phyloP scores from a whole-genome alignment of 2,329 filamentous ascomycete species.

The Clonostachys rosea region DNA sequence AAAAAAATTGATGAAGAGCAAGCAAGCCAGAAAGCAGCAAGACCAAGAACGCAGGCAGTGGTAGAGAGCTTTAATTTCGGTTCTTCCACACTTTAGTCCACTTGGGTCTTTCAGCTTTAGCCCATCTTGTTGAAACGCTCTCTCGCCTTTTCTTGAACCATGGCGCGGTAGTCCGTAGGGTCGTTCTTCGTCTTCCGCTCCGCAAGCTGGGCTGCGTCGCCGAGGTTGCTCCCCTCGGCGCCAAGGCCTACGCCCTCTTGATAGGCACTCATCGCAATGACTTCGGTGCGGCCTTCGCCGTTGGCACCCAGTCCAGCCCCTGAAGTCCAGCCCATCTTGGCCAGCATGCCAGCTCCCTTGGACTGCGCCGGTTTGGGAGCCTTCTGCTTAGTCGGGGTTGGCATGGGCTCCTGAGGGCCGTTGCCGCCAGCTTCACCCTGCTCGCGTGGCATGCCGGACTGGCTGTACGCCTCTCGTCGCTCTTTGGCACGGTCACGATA shows the following conservation, averaged over 20 bases:
- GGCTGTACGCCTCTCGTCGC: slow-evolving; percentile 57
- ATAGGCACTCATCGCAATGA: slow-evolving; percentile 61
- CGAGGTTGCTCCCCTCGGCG: slow-evolving; percentile 63
- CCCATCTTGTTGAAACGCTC: slow-evolving; percentile 58
- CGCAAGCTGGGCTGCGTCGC: slow-evolving; percentile 62
- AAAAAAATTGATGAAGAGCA: too few species aligned
- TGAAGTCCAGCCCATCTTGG: slow-evolving; percentile 69
- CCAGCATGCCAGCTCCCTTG: slow-evolving; percentile 63
- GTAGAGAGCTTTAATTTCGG: too few species aligned
- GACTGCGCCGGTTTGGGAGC: slow-evolving; percentile 33
- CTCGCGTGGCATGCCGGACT: slow-evolving; percentile 30
- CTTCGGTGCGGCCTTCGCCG: slow-evolving; percentile 58
- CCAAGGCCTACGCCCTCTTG: slow-evolving; percentile 65
- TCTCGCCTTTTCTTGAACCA: slow-evolving; percentile 61
- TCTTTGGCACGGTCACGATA: slow-evolving; percentile 68
- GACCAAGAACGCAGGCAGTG: too few species aligned
- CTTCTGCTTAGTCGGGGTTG: slow-evolving; percentile 11
- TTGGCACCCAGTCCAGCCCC: slow-evolving; percentile 62
- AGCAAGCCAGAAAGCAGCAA: too few species aligned
- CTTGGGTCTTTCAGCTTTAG: neutral
- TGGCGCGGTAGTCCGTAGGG: slow-evolving; percentile 59
- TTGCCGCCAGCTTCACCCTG: slow-evolving; percentile 8
- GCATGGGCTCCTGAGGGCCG: slow-evolving; percentile 14
- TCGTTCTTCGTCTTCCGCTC: slow-evolving; percentile 54
- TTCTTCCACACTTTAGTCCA: too few species aligned